Conservation (phyloP, 1,284 basidiomycete species). For the Apiotrichum montevideense region DNA sequence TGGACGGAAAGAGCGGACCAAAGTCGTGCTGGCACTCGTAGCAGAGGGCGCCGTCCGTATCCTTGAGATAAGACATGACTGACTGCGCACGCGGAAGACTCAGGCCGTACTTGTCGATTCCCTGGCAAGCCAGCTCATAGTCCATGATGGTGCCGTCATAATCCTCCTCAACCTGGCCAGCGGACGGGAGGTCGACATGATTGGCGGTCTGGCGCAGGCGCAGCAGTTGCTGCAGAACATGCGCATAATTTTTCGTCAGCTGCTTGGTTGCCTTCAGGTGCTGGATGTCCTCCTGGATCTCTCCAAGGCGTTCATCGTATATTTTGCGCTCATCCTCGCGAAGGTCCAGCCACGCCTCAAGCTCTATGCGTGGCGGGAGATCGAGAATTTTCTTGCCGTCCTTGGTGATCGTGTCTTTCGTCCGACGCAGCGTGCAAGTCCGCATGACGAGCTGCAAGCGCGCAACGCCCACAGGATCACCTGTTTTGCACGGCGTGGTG, state of each 20-base stretch:
- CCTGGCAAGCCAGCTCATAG: constrained; percentile 68
- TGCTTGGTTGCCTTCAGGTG: constrained; percentile 79
- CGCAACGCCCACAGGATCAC: constrained; percentile 82
- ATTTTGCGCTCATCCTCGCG: constrained; percentile 73
- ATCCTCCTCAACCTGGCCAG: constrained; percentile 43
- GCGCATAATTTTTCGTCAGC: constrained; percentile 88
- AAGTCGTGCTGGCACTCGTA: constrained; percentile 78
- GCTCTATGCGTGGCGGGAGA: constrained; percentile 79
- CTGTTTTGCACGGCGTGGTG: constrained; percentile 82
- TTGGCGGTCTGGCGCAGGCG: constrained; percentile 96
- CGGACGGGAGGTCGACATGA: constrained; percentile 81
- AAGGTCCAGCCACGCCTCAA: constrained; percentile 78
- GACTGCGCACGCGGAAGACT: constrained; percentile 65
- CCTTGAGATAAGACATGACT: constrained; percentile 73
- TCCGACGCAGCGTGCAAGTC: constrained; percentile 89
- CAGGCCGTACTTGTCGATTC: constrained; percentile 76
- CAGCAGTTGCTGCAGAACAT: constrained; percentile 90
- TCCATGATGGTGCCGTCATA: constrained; percentile 58
- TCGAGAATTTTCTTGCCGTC: constrained; percentile 79
- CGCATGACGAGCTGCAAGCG: constrained; percentile 97
- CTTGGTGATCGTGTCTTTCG: constrained; percentile 78
- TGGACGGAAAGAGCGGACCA: constrained; percentile 48
- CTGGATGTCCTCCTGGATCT: constrained; percentile 45
- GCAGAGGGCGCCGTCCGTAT: constrained; percentile 80
- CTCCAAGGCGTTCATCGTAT: constrained; percentile 71